These are phyloP conservation scores for Takakia lepidozioides DNA, from an alignment of 225 moss, liverwort and hornwort species.

Conservation along the genomic window DNA sequence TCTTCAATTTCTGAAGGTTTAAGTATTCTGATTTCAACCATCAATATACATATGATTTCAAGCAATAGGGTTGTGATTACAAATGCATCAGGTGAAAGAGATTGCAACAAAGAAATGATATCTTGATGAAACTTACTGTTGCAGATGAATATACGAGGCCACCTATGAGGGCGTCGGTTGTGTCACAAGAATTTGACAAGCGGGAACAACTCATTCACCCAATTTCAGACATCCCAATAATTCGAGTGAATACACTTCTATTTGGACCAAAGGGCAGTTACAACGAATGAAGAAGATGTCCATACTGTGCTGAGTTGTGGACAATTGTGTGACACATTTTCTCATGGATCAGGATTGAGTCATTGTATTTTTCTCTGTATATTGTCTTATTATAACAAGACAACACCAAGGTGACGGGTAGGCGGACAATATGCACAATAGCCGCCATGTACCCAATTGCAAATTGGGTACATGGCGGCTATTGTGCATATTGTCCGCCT, in stretches of 20 bases:
- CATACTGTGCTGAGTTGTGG: too few relatives aligned
- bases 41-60: neutral
- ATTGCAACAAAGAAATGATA: neutral
- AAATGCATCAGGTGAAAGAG: neutral
- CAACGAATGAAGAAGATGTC: too few relatives aligned
- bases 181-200: conserved; percentile 6
- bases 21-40: neutral
- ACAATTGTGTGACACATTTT: too few relatives aligned
- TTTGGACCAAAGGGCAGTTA: too few relatives aligned
- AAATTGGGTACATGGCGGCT: too few relatives aligned
- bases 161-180: conserved; percentile 6
- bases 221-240: conserved; percentile 70
- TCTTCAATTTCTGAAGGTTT: neutral
- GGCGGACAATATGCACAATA: too few relatives aligned
- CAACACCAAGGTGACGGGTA: too few relatives aligned
- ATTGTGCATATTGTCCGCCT: too few relatives aligned
- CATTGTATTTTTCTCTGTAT: too few relatives aligned
- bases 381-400: too few relatives aligned
- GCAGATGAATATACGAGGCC: conserved; percentile 61
- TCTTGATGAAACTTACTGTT: neutral
- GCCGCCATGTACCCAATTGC: too few relatives aligned
- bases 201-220: conserved; percentile 51
- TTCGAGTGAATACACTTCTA: conserved; percentile 59
- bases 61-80: neutral
- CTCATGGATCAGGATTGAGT: too few relatives aligned